Evolutionary conservation across 2,329 filamentous ascomycete species (phyloP), one percentile per base, ranked within the genome.

Genomic region (Pseudogymnoascus sp.): DNA sequence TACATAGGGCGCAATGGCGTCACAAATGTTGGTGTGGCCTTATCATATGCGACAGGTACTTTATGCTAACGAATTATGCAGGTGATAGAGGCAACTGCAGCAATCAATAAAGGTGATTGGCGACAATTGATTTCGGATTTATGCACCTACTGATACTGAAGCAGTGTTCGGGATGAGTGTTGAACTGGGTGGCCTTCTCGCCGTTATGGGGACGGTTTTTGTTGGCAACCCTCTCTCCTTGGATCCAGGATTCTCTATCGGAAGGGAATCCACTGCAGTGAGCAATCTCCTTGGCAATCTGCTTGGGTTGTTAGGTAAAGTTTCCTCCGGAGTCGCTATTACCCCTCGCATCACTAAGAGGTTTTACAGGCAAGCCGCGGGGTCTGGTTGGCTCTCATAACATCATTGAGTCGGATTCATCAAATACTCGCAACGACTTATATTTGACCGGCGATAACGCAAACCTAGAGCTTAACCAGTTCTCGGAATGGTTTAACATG

Each of bases 381-480:
- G 71, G 71, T 25, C 65, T 73, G 25, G 47, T 59, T n/a, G 66
- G 67, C 18, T 69, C 66, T 8, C 71, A 72, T 65, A 71, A 71
- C 66, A 65, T 63, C 14, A 67, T 65, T 42, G 70, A 73, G 63
- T 61, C 65, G 11, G 71, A 72, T 59, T 61, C 62, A 7, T 70
- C 69, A 25, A 44, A 63, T n/a, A 69, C 68, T 14, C 68, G 67
- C 10, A 68, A 65, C 16, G 71, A 73, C 60, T 63, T 69, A 3
- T 72, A 70, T 60, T 25, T 66, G 5, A 59, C 44, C 16, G 70
- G 69, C 38, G 76, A 83, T 65, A 76, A 76, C 60, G 76, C 75
- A 42, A 75, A 75, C 3, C 76, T 84, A 71, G 80, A 82, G 69
- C 76, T 82, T 75, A 75, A 76, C 14, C 75, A 78, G 33, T 83